Base-by-base conservation (phyloP, 257 asterid species). In the Plectranthus barbatus region DNA sequence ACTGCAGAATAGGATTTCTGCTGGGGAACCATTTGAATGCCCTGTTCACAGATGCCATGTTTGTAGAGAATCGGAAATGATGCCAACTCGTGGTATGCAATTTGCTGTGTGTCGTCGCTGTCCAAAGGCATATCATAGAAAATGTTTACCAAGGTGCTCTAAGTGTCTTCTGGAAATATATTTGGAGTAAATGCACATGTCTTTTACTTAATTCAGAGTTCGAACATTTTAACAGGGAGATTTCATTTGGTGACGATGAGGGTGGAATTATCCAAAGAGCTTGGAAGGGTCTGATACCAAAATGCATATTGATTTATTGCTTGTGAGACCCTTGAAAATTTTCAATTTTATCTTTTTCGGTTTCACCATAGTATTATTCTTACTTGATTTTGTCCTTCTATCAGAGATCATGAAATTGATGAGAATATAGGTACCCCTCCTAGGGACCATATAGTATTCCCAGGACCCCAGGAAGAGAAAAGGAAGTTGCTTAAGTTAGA, bases 21-120 rank as follows among this genome's bases (percentile, higher is more conserved):
- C 83, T 62, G 99, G 97, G 48, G 88, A 86, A 70, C 67, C 76
- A 41, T 90, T 93, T 77, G 77, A 82, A 46, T 93, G 97, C 75
- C 96, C 99, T 10, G 75, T 79, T 67, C 99, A 93, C 78, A 80
- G 48, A 58, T 93, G 99, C 67, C 68, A 51, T 44, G 78, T 49
- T 47, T 93, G 99, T 70, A 73, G 81, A 42, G 91, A 78, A 68
- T 60, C 77, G 62, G 99, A 87, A 84, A 83, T 79, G 63, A 84
- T 79, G 72, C 72, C 79, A 20, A 67, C 15, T n/a, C 23, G 7
- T 24, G 79, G 75, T 7, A 60, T 76, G 77, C 95, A 82, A 73
- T 90, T 93, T 83, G 96, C 97, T 15, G 76, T 90, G 46, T 93
- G 99, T 69, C 91, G 96, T 66, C 95, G 97, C 31, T 93, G 99